phyloP scores from a whole-genome alignment of 106 monocot species.

The Allium sativum region DNA sequence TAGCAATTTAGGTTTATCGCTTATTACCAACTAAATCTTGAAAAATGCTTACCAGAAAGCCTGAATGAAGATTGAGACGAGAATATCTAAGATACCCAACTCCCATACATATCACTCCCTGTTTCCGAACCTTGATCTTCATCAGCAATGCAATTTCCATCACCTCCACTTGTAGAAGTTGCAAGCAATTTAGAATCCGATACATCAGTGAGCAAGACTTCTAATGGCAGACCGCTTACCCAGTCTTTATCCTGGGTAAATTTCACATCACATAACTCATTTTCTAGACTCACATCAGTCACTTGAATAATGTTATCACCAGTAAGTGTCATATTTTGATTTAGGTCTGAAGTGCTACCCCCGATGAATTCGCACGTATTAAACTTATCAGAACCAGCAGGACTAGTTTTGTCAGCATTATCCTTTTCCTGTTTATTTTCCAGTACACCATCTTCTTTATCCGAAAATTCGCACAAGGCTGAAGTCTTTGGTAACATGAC shows the following conservation, averaged over 20 bases:
- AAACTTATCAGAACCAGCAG: neutral
- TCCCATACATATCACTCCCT: too few species aligned
- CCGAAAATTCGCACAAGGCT: neutral
- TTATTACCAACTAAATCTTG: too few species aligned
- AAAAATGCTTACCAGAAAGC: too few species aligned
- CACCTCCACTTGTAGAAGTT: neutral
- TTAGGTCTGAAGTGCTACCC: too few species aligned
- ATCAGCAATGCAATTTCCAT: neutral
- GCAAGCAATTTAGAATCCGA: neutral
- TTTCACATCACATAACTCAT: constrained; percentile 11
- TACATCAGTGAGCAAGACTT: constrained; percentile 14
- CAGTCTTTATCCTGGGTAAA: constrained; percentile 9
- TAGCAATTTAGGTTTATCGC: too few species aligned
- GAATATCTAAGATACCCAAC: too few species aligned
- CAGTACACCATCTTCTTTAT: neutral
- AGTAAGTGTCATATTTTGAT: neutral
- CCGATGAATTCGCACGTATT: too few species aligned
- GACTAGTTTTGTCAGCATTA: neutral
- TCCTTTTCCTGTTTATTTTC: neutral
- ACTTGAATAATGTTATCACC: constrained; percentile 9
- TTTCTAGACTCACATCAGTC: constrained; percentile 12
- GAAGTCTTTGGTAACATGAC: constrained; percentile 7
- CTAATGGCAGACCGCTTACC: constrained; percentile 16
- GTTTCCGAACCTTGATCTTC: too few species aligned
- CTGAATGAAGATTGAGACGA: too few species aligned